phyloP scores from a whole-genome alignment of 1,284 basidiomycete species.

The Ganoderma sp. region DNA sequence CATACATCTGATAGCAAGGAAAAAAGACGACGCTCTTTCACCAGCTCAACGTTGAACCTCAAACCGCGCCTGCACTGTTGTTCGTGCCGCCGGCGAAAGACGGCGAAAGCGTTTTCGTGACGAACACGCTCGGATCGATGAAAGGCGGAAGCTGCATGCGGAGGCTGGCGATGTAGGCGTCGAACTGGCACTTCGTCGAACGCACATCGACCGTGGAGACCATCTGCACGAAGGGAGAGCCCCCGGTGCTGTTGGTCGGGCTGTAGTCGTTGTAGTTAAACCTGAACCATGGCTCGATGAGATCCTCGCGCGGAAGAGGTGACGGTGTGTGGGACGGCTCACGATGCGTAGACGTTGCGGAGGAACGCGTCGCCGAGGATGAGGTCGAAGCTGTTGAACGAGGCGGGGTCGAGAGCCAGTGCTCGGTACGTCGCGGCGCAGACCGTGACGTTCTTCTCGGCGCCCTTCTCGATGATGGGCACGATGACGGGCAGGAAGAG shows the following conservation, averaged over 20 bases:
- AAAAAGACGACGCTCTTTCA: too few species aligned
- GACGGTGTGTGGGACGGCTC: slow-evolving; percentile 32
- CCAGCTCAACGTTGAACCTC: too few species aligned
- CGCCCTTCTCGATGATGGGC: background rate
- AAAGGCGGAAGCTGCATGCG: too few species aligned
- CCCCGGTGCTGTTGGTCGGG: background rate
- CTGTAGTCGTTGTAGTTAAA: slow-evolving; percentile 50
- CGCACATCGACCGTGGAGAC: background rate
- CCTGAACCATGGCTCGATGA: slow-evolving; percentile 17
- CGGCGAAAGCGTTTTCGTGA: background rate
- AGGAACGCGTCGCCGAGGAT: slow-evolving; percentile 48
- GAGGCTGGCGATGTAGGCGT: background rate
- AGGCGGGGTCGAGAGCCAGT: background rate
- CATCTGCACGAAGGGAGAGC: slow-evolving; percentile 8
- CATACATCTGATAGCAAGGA: too few species aligned
- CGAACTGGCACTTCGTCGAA: background rate
- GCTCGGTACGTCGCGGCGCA: slow-evolving; percentile 12
- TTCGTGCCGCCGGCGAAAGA: background rate
- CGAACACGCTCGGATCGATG: background rate
- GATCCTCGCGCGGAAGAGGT: slow-evolving; percentile 38
- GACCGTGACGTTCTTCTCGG: slow-evolving; percentile 1
- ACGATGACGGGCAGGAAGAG: background rate
- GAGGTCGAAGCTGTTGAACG: slow-evolving; percentile 32
- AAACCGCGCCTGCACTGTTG: too few species aligned
- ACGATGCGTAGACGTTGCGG: slow-evolving; percentile 50